Evolutionary conservation across 805 yeast species (phyloP).

Genomic region (Metschnikowia noctiluminum): DNA sequence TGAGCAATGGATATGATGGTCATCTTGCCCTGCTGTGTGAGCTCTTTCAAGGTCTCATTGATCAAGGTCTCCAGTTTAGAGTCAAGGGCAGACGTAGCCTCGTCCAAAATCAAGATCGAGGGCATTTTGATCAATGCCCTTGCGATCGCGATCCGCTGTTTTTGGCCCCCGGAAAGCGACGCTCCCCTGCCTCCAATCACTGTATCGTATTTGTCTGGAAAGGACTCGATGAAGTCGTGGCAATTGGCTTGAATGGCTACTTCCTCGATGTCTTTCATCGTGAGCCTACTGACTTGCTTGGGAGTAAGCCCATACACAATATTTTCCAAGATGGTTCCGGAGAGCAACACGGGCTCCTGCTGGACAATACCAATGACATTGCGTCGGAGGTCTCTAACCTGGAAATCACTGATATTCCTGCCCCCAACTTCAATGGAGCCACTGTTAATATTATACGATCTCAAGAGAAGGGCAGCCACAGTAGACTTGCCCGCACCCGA

Average conservation of each 20-base stretch:
- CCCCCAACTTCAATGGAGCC: conserved; percentile 56
- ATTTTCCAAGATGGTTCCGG: conserved; percentile 55
- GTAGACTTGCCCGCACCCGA: conserved; percentile 64
- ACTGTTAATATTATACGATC: conserved; percentile 48
- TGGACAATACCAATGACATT: conserved; percentile 55
- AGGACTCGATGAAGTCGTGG: conserved; percentile 52
- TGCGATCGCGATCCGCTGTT: conserved; percentile 74
- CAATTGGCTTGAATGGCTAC: conserved; percentile 53
- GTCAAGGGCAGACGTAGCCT: conserved; percentile 65
- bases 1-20: conserved; percentile 45
- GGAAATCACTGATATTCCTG: conserved; percentile 43
- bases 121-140: conserved; percentile 69
- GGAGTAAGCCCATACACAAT: conserved; percentile 50
- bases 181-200: conserved; percentile 55
- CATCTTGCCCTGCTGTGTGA: conserved; percentile 37
- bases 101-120: conserved; percentile 60
- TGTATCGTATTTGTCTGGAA: conserved; percentile 62
- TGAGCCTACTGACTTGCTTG: conserved; percentile 28
- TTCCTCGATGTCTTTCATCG: conserved; percentile 40
- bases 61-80: conserved; percentile 46
- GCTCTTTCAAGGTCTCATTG: conserved; percentile 38
- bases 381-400: conserved; percentile 47
- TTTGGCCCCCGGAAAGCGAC: conserved; percentile 70
- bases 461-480: conserved; percentile 49
- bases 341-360: conserved; percentile 57